Evolutionary conservation across 1,139 yeast genomes (phyloP).

Genomic region (Kodamaea arcana): DNA sequence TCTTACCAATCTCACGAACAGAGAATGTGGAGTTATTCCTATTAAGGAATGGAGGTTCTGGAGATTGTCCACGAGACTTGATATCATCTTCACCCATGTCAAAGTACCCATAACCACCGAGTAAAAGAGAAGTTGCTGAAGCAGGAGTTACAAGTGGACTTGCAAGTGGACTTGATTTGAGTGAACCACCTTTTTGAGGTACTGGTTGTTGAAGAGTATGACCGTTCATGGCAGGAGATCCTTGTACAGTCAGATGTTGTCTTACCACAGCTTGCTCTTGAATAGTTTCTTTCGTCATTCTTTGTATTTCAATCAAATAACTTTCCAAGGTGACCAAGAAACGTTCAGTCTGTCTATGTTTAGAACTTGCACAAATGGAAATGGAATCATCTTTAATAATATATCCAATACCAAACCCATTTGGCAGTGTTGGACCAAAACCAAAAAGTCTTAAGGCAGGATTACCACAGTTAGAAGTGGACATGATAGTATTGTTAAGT

Average conservation of each 20-base stretch:
- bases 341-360: constrained; percentile 85
- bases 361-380: constrained; percentile 82
- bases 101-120: constrained; percentile 80
- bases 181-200: not conserved
- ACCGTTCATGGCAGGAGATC: too few relatives aligned
- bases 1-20: constrained; percentile 64
- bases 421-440: constrained; percentile 86
- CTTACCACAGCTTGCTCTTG: not conserved
- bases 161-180: not conserved
- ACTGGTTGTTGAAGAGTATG: not conserved
- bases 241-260: not conserved
- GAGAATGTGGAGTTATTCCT: constrained; percentile 47
- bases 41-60: constrained; percentile 56
- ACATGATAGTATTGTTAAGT: constrained; percentile 52
- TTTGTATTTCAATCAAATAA: constrained; percentile 60
- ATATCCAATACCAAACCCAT: constrained; percentile 90
- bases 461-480: constrained; percentile 59
- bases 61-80: constrained; percentile 67
- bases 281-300: not conserved
- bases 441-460: constrained; percentile 86
- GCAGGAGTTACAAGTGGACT: constrained; percentile 3
- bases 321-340: constrained; percentile 72
- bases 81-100: constrained; percentile 70
- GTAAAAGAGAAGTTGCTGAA: constrained; percentile 40
- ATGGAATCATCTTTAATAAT: constrained; percentile 82